Evolutionary conservation across 1,284 basidiomycete species (phyloP).

Genomic region (Thelephora terrestris): DNA sequence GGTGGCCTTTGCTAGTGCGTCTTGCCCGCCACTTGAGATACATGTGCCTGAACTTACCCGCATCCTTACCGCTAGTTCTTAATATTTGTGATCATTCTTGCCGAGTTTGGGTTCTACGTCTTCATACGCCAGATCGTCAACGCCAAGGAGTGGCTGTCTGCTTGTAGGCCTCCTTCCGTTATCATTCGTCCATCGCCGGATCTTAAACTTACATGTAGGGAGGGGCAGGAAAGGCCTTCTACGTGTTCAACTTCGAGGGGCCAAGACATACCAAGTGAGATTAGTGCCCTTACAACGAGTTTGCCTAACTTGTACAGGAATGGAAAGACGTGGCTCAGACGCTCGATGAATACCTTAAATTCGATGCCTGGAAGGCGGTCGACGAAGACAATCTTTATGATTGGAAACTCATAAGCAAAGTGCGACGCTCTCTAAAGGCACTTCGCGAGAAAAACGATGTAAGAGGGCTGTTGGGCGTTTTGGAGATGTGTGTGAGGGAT

Average conservation of each 20-base stretch:
- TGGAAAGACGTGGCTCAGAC: conserved; percentile 80
- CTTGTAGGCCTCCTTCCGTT: conserved; percentile 47
- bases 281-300: neutral
- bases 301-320: conserved; percentile 31
- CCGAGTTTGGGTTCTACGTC: conserved; percentile 84
- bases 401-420: conserved; percentile 74
- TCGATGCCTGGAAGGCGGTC: conserved; percentile 81
- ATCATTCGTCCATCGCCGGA: neutral
- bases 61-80: conserved; percentile 38
- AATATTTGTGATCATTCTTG: conserved; percentile 78
- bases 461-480: conserved; percentile 78
- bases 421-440: conserved; percentile 50
- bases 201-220: conserved; percentile 36
- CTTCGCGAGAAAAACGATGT: conserved; percentile 68
- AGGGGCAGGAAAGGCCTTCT: conserved; percentile 75
- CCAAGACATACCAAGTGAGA: conserved; percentile 55
- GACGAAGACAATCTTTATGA: conserved; percentile 89
- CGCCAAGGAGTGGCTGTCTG: conserved; percentile 83
- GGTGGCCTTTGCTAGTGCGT: conserved; percentile 85
- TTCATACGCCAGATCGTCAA: conserved; percentile 87
- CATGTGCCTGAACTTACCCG: neutral
- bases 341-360: conserved; percentile 75
- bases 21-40: neutral
- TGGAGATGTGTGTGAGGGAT: conserved; percentile 85
- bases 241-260: conserved; percentile 64